Conservation (phyloP, 257 asterid genomes). For the Solanum bulbocastanum region DNA sequence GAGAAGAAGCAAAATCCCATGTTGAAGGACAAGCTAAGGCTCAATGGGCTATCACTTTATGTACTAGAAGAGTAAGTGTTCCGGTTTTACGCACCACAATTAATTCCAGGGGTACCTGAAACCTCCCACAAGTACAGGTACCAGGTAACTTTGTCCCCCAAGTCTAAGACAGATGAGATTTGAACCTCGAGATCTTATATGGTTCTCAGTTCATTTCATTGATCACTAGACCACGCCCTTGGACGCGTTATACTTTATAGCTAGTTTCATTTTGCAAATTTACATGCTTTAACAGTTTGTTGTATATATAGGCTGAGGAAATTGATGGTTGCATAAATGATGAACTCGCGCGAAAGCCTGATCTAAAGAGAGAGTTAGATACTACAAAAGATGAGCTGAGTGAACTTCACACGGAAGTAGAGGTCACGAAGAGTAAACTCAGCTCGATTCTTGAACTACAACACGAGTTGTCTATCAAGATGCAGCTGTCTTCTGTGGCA, state of each 20-base stretch:
- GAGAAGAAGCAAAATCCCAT: conserved; percentile 19
- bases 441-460: conserved; percentile 41
- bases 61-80: conserved; percentile 36
- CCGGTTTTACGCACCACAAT: neutral
- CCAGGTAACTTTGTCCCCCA: neutral
- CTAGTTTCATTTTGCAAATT: neutral
- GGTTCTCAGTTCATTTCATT: neutral
- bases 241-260: neutral
- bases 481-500: conserved; percentile 32
- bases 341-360: conserved; percentile 23
- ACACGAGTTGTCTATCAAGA: conserved; percentile 43
- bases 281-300: neutral
- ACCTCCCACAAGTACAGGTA: neutral
- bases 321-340: conserved; percentile 22
- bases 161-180: neutral
- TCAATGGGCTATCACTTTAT: conserved; percentile 35
- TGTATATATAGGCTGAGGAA: conserved; percentile 26
- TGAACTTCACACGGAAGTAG: conserved; percentile 37
- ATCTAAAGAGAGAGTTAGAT: conserved; percentile 28
- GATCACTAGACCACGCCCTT: neutral
- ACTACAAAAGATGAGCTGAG: conserved; percentile 24
- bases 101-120: neutral
- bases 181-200: neutral
- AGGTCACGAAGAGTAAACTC: conserved; percentile 36
- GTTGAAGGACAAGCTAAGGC: conserved; percentile 40